A percentile compares a stretch with the other conserved stretches of the same genome.
phyloP scores from a whole-genome alignment of 2,329 filamentous ascomycete genomes.

The Chaetomiaceae sp. region DNA sequence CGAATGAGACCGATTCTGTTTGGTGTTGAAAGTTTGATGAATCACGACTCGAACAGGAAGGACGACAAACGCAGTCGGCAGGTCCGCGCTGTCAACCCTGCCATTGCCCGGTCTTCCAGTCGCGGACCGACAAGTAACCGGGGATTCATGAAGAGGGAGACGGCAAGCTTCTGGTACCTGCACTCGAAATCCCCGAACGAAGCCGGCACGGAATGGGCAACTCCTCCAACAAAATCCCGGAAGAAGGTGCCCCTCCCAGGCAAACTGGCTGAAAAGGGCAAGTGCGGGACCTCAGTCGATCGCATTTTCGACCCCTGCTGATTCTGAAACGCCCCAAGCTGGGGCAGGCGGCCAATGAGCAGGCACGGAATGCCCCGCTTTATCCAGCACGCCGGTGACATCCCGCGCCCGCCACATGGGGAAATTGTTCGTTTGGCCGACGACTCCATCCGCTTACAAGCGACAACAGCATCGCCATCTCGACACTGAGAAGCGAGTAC shows the following conservation, averaged over 20 bases:
- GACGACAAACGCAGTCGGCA: background rate
- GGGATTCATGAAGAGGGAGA: background rate
- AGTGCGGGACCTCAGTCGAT: constrained; percentile 15
- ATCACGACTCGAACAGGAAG: too few species aligned
- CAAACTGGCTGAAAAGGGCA: background rate
- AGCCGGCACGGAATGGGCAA: too few species aligned
- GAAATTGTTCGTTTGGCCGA: background rate
- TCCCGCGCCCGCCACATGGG: background rate
- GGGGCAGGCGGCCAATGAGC: constrained; percentile 12
- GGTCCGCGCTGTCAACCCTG: background rate
- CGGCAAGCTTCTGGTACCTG: background rate
- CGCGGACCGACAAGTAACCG: background rate
- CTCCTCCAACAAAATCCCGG: background rate
- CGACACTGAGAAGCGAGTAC: too few species aligned
- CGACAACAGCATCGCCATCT: too few species aligned
- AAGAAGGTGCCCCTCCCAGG: background rate
- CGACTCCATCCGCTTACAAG: too few species aligned
- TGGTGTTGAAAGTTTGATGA: background rate
- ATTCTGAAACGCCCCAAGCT: constrained; percentile 20
- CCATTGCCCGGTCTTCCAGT: background rate
- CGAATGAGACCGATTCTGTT: background rate
- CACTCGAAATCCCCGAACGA: too few species aligned
- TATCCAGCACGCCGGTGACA: constrained; percentile 4
- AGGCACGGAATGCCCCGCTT: background rate
- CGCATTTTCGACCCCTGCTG: constrained; percentile 17